phyloP scores from a whole-genome alignment of 2,329 filamentous ascomycete species.

The Ilyonectria sp. region DNA sequence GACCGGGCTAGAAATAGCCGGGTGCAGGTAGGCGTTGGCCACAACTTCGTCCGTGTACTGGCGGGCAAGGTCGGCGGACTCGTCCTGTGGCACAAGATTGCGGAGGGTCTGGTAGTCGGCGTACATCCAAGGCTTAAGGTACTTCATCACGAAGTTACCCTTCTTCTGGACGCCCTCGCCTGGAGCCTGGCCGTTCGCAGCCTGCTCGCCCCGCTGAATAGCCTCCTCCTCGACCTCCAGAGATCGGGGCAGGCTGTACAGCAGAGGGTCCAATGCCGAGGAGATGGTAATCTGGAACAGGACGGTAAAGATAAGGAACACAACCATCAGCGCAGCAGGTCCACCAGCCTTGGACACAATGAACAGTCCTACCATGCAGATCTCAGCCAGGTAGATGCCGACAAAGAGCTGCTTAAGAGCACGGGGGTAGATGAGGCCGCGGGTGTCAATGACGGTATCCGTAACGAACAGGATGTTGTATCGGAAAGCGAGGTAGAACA shows the following conservation, averaged over 20 bases:
- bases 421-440: constrained; percentile 88
- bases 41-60: constrained; percentile 75
- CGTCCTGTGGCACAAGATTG: constrained; percentile 75
- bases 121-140: constrained; percentile 84
- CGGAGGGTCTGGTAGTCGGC: constrained; percentile 80
- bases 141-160: constrained; percentile 69
- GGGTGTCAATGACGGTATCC: constrained; percentile 86
- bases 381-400: constrained; percentile 84
- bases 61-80: constrained; percentile 62
- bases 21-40: constrained; percentile 80
- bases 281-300: constrained; percentile 83
- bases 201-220: constrained; percentile 51
- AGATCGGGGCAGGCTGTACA: constrained; percentile 80
- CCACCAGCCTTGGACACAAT: constrained; percentile 77
- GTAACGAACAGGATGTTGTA: constrained; percentile 91
- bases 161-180: constrained; percentile 56
- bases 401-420: constrained; percentile 89
- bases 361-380: constrained; percentile 88
- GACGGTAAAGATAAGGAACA: constrained; percentile 82
- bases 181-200: constrained; percentile 41
- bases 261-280: constrained; percentile 78
- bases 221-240: constrained; percentile 59
- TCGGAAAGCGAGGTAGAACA: constrained; percentile 88
- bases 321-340: constrained; percentile 81
- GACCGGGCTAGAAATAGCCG: constrained; percentile 72